Evolutionary conservation across 371 early-diverging fungal species (phyloP).

Genomic region (Mortierella sp.): DNA sequence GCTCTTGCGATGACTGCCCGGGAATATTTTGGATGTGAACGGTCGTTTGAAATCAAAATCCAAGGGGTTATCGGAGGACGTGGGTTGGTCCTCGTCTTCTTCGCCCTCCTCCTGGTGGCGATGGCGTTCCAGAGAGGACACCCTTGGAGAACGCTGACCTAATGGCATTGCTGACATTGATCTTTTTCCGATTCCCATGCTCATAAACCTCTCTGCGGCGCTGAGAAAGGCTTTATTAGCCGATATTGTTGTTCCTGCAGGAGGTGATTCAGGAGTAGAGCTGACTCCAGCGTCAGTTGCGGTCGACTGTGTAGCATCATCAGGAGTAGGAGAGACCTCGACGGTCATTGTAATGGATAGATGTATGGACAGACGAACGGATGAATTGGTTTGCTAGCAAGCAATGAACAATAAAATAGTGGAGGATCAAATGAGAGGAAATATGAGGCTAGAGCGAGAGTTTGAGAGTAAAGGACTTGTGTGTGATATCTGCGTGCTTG

Average conservation of each 20-base stretch:
- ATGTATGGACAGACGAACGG: too few relatives aligned
- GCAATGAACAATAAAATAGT: neutral
- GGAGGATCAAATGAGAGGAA: too few relatives aligned
- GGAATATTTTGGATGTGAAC: conserved; percentile 24
- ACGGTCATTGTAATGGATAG: conserved; percentile 14
- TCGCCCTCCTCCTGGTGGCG: conserved; percentile 18
- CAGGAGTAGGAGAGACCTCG: conserved; percentile 15
- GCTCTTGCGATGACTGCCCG: conserved; percentile 40
- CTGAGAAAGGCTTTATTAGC: conserved; percentile 23
- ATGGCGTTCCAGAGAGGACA: conserved; percentile 1
- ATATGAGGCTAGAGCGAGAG: too few relatives aligned
- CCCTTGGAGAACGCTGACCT: neutral
- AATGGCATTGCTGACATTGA: neutral
- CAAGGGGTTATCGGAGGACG: conserved; percentile 28
- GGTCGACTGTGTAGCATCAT: conserved; percentile 3
- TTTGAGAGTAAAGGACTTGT: too few relatives aligned
- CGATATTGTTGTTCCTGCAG: neutral
- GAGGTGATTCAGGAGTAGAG: neutral
- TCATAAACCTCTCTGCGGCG: conserved; percentile 30
- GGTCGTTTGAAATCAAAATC: conserved; percentile 45
- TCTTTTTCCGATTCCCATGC: conserved; percentile 24
- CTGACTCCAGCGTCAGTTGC: neutral
- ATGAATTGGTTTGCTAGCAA: neutral
- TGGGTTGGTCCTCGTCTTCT: conserved; percentile 7
- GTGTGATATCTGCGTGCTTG: too few relatives aligned